Evolutionary conservation across 352 stramenopile species (phyloP).

Genomic region (Globisporangium solare): DNA sequence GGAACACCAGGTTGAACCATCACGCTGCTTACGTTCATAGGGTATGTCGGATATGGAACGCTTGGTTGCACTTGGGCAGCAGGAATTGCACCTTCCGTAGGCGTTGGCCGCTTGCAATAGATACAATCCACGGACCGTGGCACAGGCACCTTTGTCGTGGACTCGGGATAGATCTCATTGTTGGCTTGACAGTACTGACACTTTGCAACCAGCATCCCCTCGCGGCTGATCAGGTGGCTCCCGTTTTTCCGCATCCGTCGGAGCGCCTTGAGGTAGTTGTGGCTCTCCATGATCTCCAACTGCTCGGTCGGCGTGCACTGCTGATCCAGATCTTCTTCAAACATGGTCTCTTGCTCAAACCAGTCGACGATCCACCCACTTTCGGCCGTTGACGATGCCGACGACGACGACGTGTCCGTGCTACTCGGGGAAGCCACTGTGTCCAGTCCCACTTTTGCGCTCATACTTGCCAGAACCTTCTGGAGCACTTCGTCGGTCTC

Average conservation of each 20-base stretch:
- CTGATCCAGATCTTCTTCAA: constrained; percentile 84
- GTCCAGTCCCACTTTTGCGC: constrained; percentile 14
- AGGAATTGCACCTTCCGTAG: constrained; percentile 32
- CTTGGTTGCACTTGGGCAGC: constrained; percentile 15
- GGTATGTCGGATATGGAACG: constrained; percentile 11
- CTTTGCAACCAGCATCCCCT: constrained; percentile 42
- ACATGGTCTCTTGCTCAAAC: constrained; percentile 90
- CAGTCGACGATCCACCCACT: constrained; percentile 66
- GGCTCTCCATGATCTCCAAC: constrained; percentile 65
- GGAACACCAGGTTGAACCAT: background rate
- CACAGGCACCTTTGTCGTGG: constrained; percentile 52
- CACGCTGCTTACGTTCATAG: background rate
- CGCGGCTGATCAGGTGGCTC: constrained; percentile 33
- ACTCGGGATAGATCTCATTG: constrained; percentile 64
- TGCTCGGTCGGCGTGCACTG: constrained; percentile 66
- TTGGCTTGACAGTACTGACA: constrained; percentile 50
- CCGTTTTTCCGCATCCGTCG: constrained; percentile 31
- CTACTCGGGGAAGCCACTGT: background rate
- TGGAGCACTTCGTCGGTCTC: constrained; percentile 49
- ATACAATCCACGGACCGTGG: constrained; percentile 59
- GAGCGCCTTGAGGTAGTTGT: constrained; percentile 72
- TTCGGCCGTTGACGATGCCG: background rate
- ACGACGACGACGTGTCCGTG: constrained; percentile 3
- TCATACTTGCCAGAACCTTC: constrained; percentile 44
- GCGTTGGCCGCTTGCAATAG: constrained; percentile 48